Conservation (phyloP, 495 filamentous ascomycete genomes). For the Lineolata rhizophorae region DNA sequence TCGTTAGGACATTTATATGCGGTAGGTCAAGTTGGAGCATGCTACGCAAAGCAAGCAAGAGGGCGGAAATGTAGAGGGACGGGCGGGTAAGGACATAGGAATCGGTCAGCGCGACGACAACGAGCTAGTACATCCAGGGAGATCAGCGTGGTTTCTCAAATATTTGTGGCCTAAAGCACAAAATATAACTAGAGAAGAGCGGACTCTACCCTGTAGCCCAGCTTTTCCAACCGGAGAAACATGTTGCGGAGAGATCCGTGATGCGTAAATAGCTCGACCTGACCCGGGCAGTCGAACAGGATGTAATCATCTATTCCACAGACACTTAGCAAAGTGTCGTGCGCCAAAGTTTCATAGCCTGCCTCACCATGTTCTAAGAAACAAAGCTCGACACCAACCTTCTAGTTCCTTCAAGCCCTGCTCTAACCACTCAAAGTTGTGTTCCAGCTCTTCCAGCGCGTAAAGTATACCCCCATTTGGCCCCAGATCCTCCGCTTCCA, state of each 20-base stretch:
- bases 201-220: slow-evolving; percentile 66
- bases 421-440: slow-evolving; percentile 80
- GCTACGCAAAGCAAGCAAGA: slow-evolving; percentile 75
- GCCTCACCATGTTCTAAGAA: too few species aligned
- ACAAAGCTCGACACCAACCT: too few species aligned
- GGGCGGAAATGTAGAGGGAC: slow-evolving; percentile 80
- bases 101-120: slow-evolving; percentile 76
- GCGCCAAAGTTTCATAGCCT: too few species aligned
- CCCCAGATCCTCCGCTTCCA: slow-evolving; percentile 76
- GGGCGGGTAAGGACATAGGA: slow-evolving; percentile 79
- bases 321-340: slow-evolving; percentile 1
- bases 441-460: slow-evolving; percentile 83
- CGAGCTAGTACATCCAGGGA: slow-evolving; percentile 34
- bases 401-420: slow-evolving; percentile 24
- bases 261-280: slow-evolving; percentile 92
- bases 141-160: neutral
- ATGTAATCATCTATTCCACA: slow-evolving; percentile 56
- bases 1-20: slow-evolving; percentile 86
- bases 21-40: slow-evolving; percentile 97
- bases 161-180: slow-evolving; percentile 5
- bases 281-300: slow-evolving; percentile 87
- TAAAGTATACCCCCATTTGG: slow-evolving; percentile 87
- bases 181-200: slow-evolving; percentile 15
- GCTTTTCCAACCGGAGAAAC: slow-evolving; percentile 70
- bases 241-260: slow-evolving; percentile 78